phyloP scores from a whole-genome alignment of 2,329 filamentous ascomycete genomes.

The Fusarium floridanum region DNA sequence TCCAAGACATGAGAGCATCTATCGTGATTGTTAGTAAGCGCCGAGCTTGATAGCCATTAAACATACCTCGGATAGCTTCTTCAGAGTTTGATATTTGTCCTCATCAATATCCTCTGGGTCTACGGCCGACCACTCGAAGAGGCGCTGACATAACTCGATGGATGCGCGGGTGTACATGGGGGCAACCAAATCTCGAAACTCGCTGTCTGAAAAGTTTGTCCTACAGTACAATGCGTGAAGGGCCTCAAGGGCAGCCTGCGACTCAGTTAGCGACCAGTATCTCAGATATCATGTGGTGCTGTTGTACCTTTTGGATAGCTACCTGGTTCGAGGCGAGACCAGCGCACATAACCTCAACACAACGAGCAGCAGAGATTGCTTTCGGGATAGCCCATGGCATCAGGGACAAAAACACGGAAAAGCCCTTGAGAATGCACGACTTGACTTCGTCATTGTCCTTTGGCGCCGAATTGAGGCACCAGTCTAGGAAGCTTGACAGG shows the following conservation, averaged over 20 bases:
- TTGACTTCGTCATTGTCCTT: slow-evolving; percentile 76
- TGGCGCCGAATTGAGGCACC: slow-evolving; percentile 76
- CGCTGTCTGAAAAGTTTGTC: slow-evolving; percentile 78
- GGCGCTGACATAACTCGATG: slow-evolving; percentile 76
- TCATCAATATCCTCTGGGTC: slow-evolving; percentile 88
- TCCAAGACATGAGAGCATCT: slow-evolving; percentile 88
- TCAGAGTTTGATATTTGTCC: slow-evolving; percentile 90
- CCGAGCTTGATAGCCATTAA: background rate
- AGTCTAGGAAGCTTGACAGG: slow-evolving; percentile 78
- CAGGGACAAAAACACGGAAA: slow-evolving; percentile 82
- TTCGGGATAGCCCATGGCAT: slow-evolving; percentile 91
- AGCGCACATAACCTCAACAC: slow-evolving; percentile 77
- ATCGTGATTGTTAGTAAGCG: background rate
- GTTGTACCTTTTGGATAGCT: slow-evolving; percentile 76
- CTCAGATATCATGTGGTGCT: background rate
- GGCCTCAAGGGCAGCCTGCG: slow-evolving; percentile 82
- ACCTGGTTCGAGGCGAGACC: slow-evolving; percentile 78
- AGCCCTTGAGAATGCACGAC: slow-evolving; percentile 78
- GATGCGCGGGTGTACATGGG: slow-evolving; percentile 82
- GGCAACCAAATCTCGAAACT: slow-evolving; percentile 82
- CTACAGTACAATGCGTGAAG: slow-evolving; percentile 86
- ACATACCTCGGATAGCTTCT: slow-evolving; percentile 91
- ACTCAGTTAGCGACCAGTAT: slow-evolving; percentile 20
- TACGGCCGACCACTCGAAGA: slow-evolving; percentile 85
- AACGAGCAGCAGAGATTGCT: slow-evolving; percentile 78